phyloP scores from a whole-genome alignment of 176 grass and related monocot genomes.

The Coix lacrymajobi region DNA sequence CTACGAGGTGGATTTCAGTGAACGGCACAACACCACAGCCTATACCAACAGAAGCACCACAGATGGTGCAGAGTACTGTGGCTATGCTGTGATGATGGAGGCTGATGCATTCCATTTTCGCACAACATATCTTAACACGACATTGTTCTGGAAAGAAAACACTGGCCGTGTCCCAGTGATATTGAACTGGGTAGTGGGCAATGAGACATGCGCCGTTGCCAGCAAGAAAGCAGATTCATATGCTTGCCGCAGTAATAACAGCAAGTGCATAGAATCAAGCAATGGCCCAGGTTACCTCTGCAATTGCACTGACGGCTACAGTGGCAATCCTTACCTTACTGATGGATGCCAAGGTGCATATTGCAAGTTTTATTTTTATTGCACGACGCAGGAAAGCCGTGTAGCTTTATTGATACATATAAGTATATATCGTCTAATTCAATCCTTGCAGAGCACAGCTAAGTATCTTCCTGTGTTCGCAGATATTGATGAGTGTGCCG shows the following conservation, averaged over 20 bases:
- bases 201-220: neutral
- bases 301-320: constrained; percentile 27
- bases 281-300: constrained; percentile 26
- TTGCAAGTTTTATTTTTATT: neutral
- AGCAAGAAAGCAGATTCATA: neutral
- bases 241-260: constrained; percentile 16
- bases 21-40: neutral
- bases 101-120: neutral
- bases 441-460: neutral
- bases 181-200: constrained; percentile 29
- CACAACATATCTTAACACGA: neutral
- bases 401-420: neutral
- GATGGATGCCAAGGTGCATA: constrained; percentile 20
- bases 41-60: neutral
- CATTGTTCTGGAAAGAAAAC: neutral
- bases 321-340: constrained; percentile 24
- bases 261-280: neutral
- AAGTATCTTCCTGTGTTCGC: neutral
- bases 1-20: rapidly evolving
- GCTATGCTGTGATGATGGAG: constrained; percentile 7
- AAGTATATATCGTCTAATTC: neutral
- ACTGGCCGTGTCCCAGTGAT: neutral
- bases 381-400: too few species aligned
- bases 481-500: constrained; percentile 18
- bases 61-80: neutral